Evolutionary conservation across 495 filamentous ascomycete genomes (phyloP).

Genomic region (Letharia lupina): DNA sequence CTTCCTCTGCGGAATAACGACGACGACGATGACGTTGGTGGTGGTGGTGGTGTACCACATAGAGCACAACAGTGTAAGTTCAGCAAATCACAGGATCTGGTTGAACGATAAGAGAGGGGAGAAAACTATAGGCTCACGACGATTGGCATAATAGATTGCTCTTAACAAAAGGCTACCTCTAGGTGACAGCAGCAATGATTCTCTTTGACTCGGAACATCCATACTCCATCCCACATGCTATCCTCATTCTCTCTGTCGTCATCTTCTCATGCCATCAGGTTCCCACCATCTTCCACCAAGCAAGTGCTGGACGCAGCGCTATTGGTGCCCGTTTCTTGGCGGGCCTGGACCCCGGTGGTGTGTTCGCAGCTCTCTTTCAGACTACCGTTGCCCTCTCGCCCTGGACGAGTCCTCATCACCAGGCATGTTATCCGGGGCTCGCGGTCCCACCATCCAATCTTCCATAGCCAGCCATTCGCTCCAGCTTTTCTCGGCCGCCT

Average conservation of each 20-base stretch:
- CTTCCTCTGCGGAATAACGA: no score
- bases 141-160: not conserved
- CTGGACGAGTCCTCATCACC: constrained; percentile 11
- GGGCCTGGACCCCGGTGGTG: not conserved
- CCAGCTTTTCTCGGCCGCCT: constrained; percentile 72
- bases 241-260: not conserved
- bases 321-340: not conserved
- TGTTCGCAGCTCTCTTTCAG: not conserved
- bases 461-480: constrained; percentile 88
- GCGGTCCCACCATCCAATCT: constrained; percentile 83
- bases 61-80: no score
- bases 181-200: not conserved
- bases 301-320: not conserved
- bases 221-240: not conserved
- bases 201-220: not conserved
- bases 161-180: not conserved
- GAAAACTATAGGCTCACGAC: not conserved
- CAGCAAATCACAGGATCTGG: no score
- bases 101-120: not conserved
- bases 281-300: not conserved
- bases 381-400: constrained; percentile 1
- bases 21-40: no score
- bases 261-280: not conserved
- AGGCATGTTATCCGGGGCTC: constrained; percentile 39
- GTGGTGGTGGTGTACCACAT: no score